Evolutionary conservation across 1,139 yeast species (phyloP).

Genomic region (Lodderomyces oxycetoniae): DNA sequence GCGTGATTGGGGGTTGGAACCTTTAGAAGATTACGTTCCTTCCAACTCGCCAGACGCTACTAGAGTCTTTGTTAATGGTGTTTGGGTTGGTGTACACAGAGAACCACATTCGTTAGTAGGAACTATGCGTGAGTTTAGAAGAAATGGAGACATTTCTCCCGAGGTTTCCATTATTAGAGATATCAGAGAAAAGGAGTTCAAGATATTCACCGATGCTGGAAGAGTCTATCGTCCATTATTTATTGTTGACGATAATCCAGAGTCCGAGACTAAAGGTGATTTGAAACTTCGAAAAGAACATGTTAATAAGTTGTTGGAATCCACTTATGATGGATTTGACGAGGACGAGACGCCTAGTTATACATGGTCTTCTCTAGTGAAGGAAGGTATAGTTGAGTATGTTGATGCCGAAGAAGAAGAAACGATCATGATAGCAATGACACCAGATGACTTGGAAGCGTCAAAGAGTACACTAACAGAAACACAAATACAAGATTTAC

Average conservation of each 20-base stretch:
- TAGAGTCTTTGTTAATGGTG: slow-evolving; percentile 95
- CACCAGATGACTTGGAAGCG: slow-evolving; percentile 90
- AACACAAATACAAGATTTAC: slow-evolving; percentile 31
- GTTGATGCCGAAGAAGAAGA: slow-evolving; percentile 98
- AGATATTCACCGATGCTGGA: slow-evolving; percentile 97
- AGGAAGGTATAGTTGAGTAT: slow-evolving; percentile 86
- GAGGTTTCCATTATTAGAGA: slow-evolving; percentile 97
- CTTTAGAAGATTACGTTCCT: slow-evolving; percentile 92
- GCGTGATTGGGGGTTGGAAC: slow-evolving; percentile 99
- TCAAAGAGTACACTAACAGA: slow-evolving; percentile 49
- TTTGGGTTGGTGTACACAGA: slow-evolving; percentile 98
- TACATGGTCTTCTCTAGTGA: slow-evolving; percentile 82
- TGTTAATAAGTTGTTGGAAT: slow-evolving; percentile 61
- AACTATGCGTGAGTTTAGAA: slow-evolving; percentile 85
- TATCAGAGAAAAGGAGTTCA: slow-evolving; percentile 92
- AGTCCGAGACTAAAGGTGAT: slow-evolving; percentile 71
- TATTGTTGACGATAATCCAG: slow-evolving; percentile 81
- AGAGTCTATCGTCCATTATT: slow-evolving; percentile 94
- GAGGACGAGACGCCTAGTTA: slow-evolving; percentile 59
- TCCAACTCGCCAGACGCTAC: slow-evolving; percentile 89
- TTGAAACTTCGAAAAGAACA: slow-evolving; percentile 82
- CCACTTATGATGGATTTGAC: slow-evolving; percentile 56
- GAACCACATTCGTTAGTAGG: slow-evolving; percentile 89
- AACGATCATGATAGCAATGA: slow-evolving; percentile 97
- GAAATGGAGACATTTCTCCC: slow-evolving; percentile 93